Conservation (phyloP, 2,329 filamentous ascomycete genomes). For the Fusarium liriodendri region DNA sequence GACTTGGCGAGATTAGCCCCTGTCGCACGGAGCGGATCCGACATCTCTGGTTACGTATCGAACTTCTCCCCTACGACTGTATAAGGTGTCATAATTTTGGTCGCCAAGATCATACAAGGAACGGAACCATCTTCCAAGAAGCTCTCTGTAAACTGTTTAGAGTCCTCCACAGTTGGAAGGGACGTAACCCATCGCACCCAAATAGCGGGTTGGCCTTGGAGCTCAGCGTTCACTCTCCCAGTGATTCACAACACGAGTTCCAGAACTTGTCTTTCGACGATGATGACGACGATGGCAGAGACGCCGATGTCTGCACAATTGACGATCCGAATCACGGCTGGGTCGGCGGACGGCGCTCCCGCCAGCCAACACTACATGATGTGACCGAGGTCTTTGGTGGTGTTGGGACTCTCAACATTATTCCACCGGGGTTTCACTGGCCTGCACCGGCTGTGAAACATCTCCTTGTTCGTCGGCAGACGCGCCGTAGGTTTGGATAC, state of each 20-base stretch:
- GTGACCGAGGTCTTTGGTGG: too few relatives aligned
- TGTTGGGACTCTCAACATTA: too few relatives aligned
- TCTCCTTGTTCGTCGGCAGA: too few relatives aligned
- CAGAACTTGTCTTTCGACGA: conserved; percentile 45
- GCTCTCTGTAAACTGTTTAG: conserved; percentile 36
- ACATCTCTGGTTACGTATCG: not conserved
- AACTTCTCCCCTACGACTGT: not conserved
- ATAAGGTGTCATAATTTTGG: too few relatives aligned
- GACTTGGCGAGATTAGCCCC: not conserved
- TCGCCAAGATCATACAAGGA: not conserved
- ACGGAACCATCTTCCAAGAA: conserved; percentile 1
- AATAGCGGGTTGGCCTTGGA: conserved; percentile 49
- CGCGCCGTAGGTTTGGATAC: too few relatives aligned
- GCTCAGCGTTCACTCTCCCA: conserved; percentile 52
- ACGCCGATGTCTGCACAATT: conserved; percentile 11
- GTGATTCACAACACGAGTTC: conserved; percentile 51
- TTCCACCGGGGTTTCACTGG: too few relatives aligned
- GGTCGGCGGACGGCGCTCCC: conserved; percentile 36
- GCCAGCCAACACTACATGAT: not conserved
- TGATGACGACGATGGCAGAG: conserved; percentile 16
- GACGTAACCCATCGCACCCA: conserved; percentile 45
- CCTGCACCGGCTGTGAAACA: too few relatives aligned
- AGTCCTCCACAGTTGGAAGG: not conserved
- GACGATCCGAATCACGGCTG: conserved; percentile 46
- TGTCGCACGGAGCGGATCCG: not conserved